These are phyloP conservation scores for Musa troglodytarum DNA, from an alignment of 176 grass and related monocot species.

Conservation along the genomic window DNA sequence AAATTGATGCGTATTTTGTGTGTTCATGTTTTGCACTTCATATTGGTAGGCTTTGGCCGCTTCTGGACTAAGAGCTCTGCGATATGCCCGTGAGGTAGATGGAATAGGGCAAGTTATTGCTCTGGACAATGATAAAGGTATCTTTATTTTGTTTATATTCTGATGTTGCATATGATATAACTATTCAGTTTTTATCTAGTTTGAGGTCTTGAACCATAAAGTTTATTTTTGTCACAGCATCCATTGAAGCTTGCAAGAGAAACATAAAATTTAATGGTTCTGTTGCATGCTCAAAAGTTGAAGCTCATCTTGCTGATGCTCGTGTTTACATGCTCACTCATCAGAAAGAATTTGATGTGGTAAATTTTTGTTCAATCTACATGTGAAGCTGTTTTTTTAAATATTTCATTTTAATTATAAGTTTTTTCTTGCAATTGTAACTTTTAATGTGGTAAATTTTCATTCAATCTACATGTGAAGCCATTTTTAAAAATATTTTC, in stretches of 20 bases:
- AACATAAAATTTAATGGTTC: slow-evolving; percentile 89
- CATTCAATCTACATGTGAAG: neutral
- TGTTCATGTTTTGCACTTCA: neutral
- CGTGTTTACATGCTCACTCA: slow-evolving; percentile 95
- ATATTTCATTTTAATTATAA: neutral
- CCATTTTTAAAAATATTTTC: neutral
- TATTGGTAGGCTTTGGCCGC: slow-evolving; percentile 78
- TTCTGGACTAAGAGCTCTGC: slow-evolving; percentile 76
- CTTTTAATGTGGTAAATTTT: slow-evolving; percentile 59
- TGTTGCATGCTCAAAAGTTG: slow-evolving; percentile 60
- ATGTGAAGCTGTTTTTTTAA: neutral
- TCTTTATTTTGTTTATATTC: neutral
- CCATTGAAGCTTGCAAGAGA: slow-evolving; percentile 74
- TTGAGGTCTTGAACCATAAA: neutral
- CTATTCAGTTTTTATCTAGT: neutral
- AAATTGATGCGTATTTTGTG: neutral
- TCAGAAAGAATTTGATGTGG: slow-evolving; percentile 98
- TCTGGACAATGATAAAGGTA: slow-evolving; percentile 91
- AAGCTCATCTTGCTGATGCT: slow-evolving; percentile 89
- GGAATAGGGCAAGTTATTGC: slow-evolving; percentile 74
- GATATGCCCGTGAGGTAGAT: slow-evolving; percentile 76
- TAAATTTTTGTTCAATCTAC: slow-evolving; percentile 8
- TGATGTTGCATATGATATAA: neutral
- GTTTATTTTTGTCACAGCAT: slow-evolving; percentile 46
- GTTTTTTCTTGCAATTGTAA: neutral